A percentile compares a stretch with the other conserved stretches of the same genome.
Evolutionary conservation across 257 asterid species (phyloP).

Genomic region (Leptodermis oblonga): DNA sequence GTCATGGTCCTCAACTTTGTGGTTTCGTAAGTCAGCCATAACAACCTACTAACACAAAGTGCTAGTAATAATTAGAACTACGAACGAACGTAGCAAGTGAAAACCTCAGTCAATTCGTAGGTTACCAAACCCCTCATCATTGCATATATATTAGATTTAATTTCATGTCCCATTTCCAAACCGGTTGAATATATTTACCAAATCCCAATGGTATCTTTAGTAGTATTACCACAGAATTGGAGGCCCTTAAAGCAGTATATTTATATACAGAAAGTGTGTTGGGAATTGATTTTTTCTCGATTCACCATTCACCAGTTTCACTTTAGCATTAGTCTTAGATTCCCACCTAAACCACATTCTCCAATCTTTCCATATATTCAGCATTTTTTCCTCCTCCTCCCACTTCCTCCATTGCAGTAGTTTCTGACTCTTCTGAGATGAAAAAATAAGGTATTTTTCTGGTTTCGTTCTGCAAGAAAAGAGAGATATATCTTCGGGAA

Average conservation of each 20-base stretch:
- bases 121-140: not conserved
- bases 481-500: not conserved
- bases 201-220: no score
- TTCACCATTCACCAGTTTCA: not conserved
- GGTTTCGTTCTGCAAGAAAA: not conserved
- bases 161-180: not conserved
- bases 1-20: no score
- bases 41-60: not conserved
- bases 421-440: not conserved
- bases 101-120: not conserved
- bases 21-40: not conserved
- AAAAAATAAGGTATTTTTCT: no score
- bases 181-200: no score
- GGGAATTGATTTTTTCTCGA: slow-evolving; percentile 1
- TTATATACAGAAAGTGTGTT: not conserved
- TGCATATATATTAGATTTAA: not conserved
- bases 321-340: not conserved
- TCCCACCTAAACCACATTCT: slow-evolving; percentile 7
- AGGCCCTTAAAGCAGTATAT: no score
- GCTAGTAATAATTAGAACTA: no score
- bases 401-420: not conserved
- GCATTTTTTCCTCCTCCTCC: not conserved
- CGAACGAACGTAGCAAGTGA: not conserved
- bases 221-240: no score
- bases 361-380: not conserved